A percentile compares a stretch with the other conserved stretches of the same genome.
Conservation (phyloP, 2,329 filamentous ascomycete genomes). For the Nemania bipapillata region DNA sequence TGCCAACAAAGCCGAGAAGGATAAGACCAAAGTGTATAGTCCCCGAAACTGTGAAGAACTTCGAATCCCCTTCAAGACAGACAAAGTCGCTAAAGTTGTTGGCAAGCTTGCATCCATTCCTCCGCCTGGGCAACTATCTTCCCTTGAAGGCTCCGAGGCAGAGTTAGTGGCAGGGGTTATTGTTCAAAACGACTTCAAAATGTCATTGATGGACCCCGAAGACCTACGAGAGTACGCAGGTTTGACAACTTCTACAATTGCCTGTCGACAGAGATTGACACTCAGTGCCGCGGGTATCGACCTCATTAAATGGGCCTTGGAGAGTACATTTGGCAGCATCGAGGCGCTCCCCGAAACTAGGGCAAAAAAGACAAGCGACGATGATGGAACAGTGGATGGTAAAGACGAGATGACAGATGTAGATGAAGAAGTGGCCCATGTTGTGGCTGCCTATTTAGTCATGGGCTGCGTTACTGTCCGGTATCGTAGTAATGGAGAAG, state of each 20-base stretch:
- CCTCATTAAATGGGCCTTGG: conserved; percentile 90
- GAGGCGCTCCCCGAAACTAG: conserved; percentile 72
- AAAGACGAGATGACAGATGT: conserved; percentile 63
- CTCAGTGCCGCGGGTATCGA: conserved; percentile 90
- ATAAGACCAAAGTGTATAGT: conserved; percentile 90
- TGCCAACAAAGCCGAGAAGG: conserved; percentile 77
- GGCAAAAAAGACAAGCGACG: conserved; percentile 55
- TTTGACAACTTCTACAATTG: conserved; percentile 93
- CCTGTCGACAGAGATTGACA: conserved; percentile 89
- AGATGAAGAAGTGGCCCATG: conserved; percentile 70
- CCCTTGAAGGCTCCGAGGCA: conserved; percentile 50
- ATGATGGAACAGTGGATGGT: conserved; percentile 49
- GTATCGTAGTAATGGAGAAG: conserved; percentile 78
- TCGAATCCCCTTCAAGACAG: conserved; percentile 91
- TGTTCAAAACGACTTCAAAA: conserved; percentile 97
- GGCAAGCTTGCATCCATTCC: conserved; percentile 87
- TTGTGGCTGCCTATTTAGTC: conserved; percentile 71
- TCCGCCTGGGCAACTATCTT: conserved; percentile 64
- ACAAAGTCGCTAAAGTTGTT: conserved; percentile 96
- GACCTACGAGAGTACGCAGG: conserved; percentile 96
- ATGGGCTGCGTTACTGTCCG: conserved; percentile 93
- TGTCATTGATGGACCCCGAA: conserved; percentile 95
- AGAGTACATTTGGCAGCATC: conserved; percentile 91
- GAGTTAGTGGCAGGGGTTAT: conserved; percentile 86
- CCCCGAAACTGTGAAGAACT: conserved; percentile 96